Evolutionary conservation across 345 rosid genomes (phyloP).

Genomic region (Eucalyptus albens): DNA sequence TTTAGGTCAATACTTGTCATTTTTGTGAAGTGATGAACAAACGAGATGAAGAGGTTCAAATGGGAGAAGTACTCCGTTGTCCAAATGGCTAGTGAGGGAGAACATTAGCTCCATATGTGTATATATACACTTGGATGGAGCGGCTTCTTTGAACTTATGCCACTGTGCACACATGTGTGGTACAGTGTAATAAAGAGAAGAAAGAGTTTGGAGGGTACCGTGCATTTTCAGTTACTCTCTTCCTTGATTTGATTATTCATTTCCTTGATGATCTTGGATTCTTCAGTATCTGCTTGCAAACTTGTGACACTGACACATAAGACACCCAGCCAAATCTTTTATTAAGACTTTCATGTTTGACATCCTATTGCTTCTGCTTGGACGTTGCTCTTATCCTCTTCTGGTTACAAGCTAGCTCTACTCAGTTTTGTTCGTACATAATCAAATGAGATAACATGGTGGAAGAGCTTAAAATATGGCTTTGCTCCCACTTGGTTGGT

Average conservation of each 20-base stretch:
- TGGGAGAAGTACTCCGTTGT: neutral
- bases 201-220: slow-evolving; percentile 7
- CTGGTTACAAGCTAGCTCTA: neutral
- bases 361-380: neutral
- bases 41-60: neutral
- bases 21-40: neutral
- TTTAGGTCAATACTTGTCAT: neutral
- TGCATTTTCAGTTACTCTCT: neutral
- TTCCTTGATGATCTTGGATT: neutral
- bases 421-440: neutral
- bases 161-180: slow-evolving; percentile 6
- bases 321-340: neutral
- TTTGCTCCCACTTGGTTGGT: neutral
- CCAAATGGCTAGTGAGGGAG: neutral
- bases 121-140: slow-evolving; percentile 18
- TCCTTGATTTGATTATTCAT: neutral
- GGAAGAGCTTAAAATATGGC: neutral
- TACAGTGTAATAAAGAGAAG: slow-evolving; percentile 19
- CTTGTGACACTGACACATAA: neutral
- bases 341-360: neutral
- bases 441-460: neutral
- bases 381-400: neutral
- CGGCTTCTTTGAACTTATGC: neutral
- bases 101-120: neutral
- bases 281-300: neutral